A percentile compares a stretch with the other conserved stretches of the same genome.
phyloP scores from a whole-genome alignment of 345 rosid species.

The Mangifera indica region DNA sequence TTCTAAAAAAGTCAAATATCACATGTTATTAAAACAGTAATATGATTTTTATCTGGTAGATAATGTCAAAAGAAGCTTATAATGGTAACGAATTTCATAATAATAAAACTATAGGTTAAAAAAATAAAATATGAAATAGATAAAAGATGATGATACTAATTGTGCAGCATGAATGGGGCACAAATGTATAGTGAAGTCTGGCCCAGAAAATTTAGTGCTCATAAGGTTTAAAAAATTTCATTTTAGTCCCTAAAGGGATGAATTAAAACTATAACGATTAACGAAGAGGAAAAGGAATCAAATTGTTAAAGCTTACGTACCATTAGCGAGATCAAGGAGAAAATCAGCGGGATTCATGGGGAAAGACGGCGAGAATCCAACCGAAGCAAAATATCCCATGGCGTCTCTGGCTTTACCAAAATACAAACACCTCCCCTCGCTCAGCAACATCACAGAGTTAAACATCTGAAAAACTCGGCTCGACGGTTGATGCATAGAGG shows the following conservation, averaged over 20 bases:
- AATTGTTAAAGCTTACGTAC: slow-evolving; percentile 45
- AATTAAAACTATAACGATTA: not conserved
- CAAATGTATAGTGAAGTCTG: not conserved
- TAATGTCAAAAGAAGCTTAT: not conserved
- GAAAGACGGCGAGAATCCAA: slow-evolving; percentile 85
- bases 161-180: not conserved
- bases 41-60: not conserved
- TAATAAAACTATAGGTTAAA: no score
- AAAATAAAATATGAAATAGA: no score
- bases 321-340: slow-evolving; percentile 95
- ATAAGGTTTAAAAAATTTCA: not conserved
- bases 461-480: slow-evolving; percentile 84
- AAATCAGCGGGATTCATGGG: slow-evolving; percentile 98
- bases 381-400: slow-evolving; percentile 61
- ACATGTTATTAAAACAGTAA: slow-evolving; percentile 2
- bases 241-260: not conserved
- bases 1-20: not conserved
- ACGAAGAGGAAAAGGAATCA: slow-evolving; percentile 5
- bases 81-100: not conserved
- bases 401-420: slow-evolving; percentile 79
- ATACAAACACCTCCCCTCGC: slow-evolving; percentile 75
- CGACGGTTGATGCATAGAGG: slow-evolving; percentile 93
- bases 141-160: not conserved
- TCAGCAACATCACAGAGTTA: slow-evolving; percentile 66
- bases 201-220: slow-evolving; percentile 3